Base-by-base conservation (phyloP, 371 early-diverging fungal genomes). In the Rhizopus arrhizus region DNA sequence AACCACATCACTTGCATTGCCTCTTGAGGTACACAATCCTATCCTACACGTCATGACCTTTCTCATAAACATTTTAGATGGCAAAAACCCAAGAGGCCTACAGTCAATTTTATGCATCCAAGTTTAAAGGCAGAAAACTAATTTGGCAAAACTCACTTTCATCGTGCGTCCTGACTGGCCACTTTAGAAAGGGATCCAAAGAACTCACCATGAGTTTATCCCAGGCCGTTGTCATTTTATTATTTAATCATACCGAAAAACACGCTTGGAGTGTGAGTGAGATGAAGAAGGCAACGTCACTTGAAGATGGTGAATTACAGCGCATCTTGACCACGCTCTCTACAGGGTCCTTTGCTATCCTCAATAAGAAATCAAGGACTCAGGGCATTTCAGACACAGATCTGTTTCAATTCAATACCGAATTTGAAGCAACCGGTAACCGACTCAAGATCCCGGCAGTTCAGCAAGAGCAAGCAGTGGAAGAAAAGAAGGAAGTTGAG, bases 131-230 rank as follows among this genome's bases (percentile, higher is more conserved):
- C 7, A 83, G 92, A 49, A 80, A 85, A 34, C 71, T 98, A 34
- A 85, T 83, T 42, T 97, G 95, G 95, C 92, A 92, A 63, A 86
- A 90, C 59, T 78, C 85, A 4, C 81, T 95, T 40, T 93, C 92
- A 0, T 84, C 85, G 15, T 91, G 94, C 66, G 63, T 86, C 5
- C 62, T 95, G 4, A 81, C 78, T 47, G 92, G 87, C 2, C 34
- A 73, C 34, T 95, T 90, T 55, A 76, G 73, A 53, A 70, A 61
- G 55, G 85, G 81, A 56, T 34, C 63, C 58, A 61, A 92, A 47
- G 94, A 94, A 59, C 72, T 96, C 7, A 70, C 78, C 2, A 82
- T 90, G 34, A 91, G 90, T 35, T 70, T 90, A 32, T 87, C 83
- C 62, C 94, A 95, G 65, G 85, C 91, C 0, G 77, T 88, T 5